A percentile compares a stretch with the other conserved stretches of the same genome.
Conservation (phyloP, 2,329 filamentous ascomycete genomes). For the Clarireedia hainanense region DNA sequence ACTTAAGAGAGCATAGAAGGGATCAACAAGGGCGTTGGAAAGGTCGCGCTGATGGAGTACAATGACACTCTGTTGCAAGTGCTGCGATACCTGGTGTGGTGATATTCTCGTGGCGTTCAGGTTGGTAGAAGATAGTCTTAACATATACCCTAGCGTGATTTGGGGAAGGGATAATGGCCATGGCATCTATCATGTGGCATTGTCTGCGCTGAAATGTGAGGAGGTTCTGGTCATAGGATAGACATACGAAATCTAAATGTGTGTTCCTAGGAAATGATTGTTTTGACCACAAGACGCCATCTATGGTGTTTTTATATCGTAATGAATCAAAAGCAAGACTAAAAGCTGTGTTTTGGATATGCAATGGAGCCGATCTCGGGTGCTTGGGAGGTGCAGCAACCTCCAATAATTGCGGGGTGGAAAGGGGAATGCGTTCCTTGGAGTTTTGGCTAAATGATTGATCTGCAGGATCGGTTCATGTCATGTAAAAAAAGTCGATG, state of each 20-base stretch:
- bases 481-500: no score
- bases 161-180: background rate
- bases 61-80: constrained; percentile 2
- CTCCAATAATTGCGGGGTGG: no score
- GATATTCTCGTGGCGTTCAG: constrained; percentile 5
- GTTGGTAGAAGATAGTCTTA: background rate
- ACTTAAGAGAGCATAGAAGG: background rate
- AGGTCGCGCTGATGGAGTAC: background rate
- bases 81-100: background rate
- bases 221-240: no score
- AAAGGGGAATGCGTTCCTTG: no score
- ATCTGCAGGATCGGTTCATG: no score
- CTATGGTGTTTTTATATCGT: background rate
- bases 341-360: background rate
- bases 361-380: no score
- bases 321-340: background rate
- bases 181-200: background rate
- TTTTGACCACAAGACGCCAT: background rate
- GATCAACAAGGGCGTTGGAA: background rate
- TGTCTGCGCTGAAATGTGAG: background rate
- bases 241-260: background rate
- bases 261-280: no score
- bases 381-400: no score
- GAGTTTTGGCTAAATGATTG: no score
- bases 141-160: constrained; percentile 10